phyloP scores from a whole-genome alignment of 1,139 yeast species.

The Pneumocystis carinii region DNA sequence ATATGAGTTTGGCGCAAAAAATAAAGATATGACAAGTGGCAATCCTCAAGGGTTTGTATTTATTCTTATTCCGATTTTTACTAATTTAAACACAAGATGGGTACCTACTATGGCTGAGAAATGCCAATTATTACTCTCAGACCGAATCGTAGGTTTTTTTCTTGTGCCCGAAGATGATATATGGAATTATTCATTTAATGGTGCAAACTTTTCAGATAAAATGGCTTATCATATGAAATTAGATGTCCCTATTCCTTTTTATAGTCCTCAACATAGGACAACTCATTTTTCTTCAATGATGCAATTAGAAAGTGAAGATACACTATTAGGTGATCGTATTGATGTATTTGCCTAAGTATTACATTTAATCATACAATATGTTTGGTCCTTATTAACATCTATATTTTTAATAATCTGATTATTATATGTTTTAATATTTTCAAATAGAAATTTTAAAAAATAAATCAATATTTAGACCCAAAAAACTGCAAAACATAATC shows the following conservation, averaged over 20 bases:
- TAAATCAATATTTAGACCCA: no score
- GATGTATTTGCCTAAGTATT: conserved; percentile 43
- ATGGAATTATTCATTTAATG: conserved; percentile 87
- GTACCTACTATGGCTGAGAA: conserved; percentile 42
- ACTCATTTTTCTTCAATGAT: conserved; percentile 66
- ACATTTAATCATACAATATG: background rate
- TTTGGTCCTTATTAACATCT: no score
- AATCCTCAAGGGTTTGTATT: conserved; percentile 11
- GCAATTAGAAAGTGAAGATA: conserved; percentile 44
- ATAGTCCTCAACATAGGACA: conserved; percentile 77
- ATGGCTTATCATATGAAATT: conserved; percentile 49
- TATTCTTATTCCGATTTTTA: conserved; percentile 25
- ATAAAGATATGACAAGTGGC: conserved; percentile 31
- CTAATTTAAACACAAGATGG: conserved; percentile 44
- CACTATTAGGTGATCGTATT: conserved; percentile 56
- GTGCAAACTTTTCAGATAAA: conserved; percentile 62
- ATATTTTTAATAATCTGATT: no score
- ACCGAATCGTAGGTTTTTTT: conserved; percentile 64
- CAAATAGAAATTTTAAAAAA: no score
- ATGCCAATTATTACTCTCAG: conserved; percentile 62
- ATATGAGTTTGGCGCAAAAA: conserved; percentile 57
- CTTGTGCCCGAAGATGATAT: conserved; percentile 70
- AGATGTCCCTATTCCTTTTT: conserved; percentile 69
- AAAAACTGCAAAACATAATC: no score
- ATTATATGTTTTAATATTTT: no score